A percentile compares a stretch with the other conserved stretches of the same genome.
Conservation (phyloP, 78 protist genomes). For the Tieghemostelium lacteum region DNA sequence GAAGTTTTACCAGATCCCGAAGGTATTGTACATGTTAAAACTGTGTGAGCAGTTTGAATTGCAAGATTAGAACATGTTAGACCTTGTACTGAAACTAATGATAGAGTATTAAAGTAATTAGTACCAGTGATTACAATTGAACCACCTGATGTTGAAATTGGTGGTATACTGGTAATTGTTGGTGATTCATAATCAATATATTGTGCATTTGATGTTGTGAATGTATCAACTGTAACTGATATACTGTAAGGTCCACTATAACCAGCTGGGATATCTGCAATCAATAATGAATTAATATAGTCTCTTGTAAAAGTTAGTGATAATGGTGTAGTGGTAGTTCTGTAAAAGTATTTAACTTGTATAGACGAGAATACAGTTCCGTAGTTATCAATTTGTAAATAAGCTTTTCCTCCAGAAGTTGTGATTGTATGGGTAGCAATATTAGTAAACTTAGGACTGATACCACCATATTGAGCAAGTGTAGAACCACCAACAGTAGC, state of each 20-base stretch:
- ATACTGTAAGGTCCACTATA: slow-evolving; percentile 27
- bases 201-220: slow-evolving; percentile 11
- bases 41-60: neutral
- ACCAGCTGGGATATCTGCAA: slow-evolving; percentile 1
- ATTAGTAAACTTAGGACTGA: neutral
- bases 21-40: neutral
- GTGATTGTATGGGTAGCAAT: neutral
- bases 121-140: neutral
- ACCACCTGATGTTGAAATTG: slow-evolving; percentile 28
- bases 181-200: slow-evolving; percentile 14
- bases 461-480: slow-evolving; percentile 20
- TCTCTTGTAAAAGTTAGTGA: slow-evolving; percentile 1
- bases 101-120: neutral
- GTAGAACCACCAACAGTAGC: neutral
- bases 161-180: neutral
- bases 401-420: slow-evolving; percentile 7
- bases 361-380: slow-evolving; percentile 12
- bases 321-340: neutral
- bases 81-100: neutral
- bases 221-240: neutral
- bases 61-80: neutral
- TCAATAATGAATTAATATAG: neutral
- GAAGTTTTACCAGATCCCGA: neutral
- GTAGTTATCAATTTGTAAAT: slow-evolving; percentile 11
- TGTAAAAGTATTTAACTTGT: neutral